Evolutionary conservation across 805 yeast species (phyloP), one percentile per base, ranked within the genome.

Genomic region (Cyberlindnera americana): DNA sequence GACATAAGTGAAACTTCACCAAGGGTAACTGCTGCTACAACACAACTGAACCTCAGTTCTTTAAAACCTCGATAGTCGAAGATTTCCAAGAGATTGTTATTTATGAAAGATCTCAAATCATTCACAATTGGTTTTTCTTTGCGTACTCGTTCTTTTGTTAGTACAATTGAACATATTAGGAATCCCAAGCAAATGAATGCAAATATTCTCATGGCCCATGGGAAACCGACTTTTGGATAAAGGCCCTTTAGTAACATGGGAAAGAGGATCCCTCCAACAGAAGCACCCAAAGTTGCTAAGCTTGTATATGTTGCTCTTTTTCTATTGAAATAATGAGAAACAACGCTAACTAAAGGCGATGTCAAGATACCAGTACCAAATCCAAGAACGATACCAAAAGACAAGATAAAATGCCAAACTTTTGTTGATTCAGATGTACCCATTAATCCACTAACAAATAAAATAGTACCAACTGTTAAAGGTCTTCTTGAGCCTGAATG

Each of bases 311-410:
- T 65, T 1, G 82, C 89, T 50, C 89, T 65, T 49, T 68, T 78
- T 24, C 59, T 62, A 27, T 66, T 61, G 56, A 82, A 83, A 81
- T 85, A 83, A 44, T 83, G 86, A 19, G 80, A 75, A 1, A 81
- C 69, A 14, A 76, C 77, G 6, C 84, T 73, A 3, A 82, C 66
- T 26, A 78, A 56, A 0, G 88, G 87, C 7, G 80, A 71, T 62
- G 78, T 72, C 24, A 81, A 65, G 24, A 80, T 61, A 2, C 83
- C 83, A 26, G 75, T 69, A 0, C 85, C 87, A 5, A 72, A 44
- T 4, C 87, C 89, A 22, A 70, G 58, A 17, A 73, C 64, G 2
- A 81, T 47, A 3, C 79, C 76, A 52, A 81, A 77, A 22, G 81
- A 66, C 18, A 82, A 55, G 14, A 83, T 68, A 49, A 82, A 83